Base-by-base conservation (phyloP, 768 basidiomycete species). In the Russula earlei region DNA sequence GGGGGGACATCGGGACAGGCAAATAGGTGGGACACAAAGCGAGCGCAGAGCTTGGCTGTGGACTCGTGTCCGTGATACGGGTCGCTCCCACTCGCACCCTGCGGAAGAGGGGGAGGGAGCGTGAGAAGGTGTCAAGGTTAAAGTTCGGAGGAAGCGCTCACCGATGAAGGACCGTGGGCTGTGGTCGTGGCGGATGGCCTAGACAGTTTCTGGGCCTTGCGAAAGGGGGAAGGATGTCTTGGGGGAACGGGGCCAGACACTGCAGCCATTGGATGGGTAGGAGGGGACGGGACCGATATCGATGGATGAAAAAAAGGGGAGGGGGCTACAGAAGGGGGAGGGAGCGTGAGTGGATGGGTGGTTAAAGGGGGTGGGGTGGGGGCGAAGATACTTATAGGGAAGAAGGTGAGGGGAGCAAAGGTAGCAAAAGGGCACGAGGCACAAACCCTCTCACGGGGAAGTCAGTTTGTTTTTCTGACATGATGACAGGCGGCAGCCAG, bases 11-110 rank as follows among this genome's bases (percentile, higher is more conserved):
- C 88, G 2, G 91, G 92, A 65, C 92, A 95, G 0, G 84, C 82
- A 65, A 93, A 94, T 0, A 93, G 76, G 50, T 89, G 85, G 0
- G 85, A 85, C 20, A 95, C 91, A 67, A 93, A 94, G 0, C 86
- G 77, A 0, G 78, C 83, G 49, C 84, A 82, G 44, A 91, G 70
- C 19, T 79, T 78, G 0, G 91, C 84, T 0, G 82, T 73, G 20
- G 72, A 71, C 67, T 89, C 87, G 67, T 93, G 87, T 37, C 92
- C 91, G 55, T 89, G 86, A 68, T 73, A 84, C 0, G 79, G 80
- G 64, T 86, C 83, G 4, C 50, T 60, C 22, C 49, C 41, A 63
- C 56, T 62, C 49, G 61, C 58, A 20, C 47, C 38, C 52, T 52
- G 9, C 10, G 29, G 29, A 0, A 25, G 20, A 2, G 38, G 9